A percentile compares a stretch with the other conserved stretches of the same genome.
phyloP scores from a whole-genome alignment of 1,284 basidiomycete species.

The Austropuccinia psidii region DNA sequence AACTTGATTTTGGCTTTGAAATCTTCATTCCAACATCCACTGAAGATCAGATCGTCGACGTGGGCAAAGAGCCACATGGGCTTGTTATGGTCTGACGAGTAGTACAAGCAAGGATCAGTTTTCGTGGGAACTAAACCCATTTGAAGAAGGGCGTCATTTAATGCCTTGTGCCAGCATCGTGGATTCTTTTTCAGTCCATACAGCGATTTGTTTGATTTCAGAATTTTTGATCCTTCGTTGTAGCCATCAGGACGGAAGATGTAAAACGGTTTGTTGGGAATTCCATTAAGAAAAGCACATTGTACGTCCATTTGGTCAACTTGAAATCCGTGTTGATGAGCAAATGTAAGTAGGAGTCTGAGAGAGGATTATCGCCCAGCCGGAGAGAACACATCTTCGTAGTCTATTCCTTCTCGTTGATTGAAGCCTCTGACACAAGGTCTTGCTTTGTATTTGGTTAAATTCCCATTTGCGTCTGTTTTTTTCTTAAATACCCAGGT shows the following conservation, averaged over 20 bases:
- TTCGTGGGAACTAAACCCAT: too few species aligned
- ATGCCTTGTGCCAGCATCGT: background rate
- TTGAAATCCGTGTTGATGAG: background rate
- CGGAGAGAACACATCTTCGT: background rate
- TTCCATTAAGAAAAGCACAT: conserved; percentile 1
- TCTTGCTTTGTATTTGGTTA: conserved; percentile 5
- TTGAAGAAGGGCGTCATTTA: too few species aligned
- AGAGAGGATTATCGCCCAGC: background rate
- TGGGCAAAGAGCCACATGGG: too few species aligned
- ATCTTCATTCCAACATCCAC: too few species aligned
- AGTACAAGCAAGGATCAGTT: too few species aligned
- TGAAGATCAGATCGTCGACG: too few species aligned
- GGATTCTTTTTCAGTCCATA: conserved; percentile 20
- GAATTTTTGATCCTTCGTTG: too few species aligned
- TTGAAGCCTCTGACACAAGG: conserved; percentile 1
- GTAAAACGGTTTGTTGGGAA: background rate
- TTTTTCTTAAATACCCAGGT: conserved; percentile 24
- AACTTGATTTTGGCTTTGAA: too few species aligned
- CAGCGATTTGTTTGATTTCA: conserved; percentile 7
- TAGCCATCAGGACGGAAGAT: background rate
- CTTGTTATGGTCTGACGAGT: too few species aligned
- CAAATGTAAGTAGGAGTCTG: too few species aligned
- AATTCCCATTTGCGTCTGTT: background rate
- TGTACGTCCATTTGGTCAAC: conserved; percentile 3
- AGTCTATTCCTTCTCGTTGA: conserved; percentile 24